Evolutionary conservation across 345 rosid species (phyloP), one percentile per base, ranked within the genome.

Genomic region (Pistacia atlantica): DNA sequence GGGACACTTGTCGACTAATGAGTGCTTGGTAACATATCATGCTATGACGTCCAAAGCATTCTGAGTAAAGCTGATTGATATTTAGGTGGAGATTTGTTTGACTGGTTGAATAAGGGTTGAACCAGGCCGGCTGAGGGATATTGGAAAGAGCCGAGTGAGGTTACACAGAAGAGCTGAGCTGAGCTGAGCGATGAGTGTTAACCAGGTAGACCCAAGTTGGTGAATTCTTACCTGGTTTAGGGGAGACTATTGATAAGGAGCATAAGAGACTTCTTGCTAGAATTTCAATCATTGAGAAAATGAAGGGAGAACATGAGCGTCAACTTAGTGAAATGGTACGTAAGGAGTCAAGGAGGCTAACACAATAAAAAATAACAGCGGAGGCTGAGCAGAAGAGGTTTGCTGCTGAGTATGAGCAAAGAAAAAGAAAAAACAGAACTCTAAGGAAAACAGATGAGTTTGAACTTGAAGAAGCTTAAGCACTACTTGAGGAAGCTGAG

Each of bases 221-320:
- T 80, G 98, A 87, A 7, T 83, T 92, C 77, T 82, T 97, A 79
- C 94, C 98, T 9, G 83, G 84, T 62, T 75, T 97, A 72, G 93
- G 87, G 1, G 99, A 94, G 73, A 88, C 83, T 60, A 92, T 97
- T 64, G 97, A 92, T 56, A 94, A 89, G 83, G 98, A 97, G 78
- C 97, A 97, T 83, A 94, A 88, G 85, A 88, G 92, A 75, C 92
- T 97, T 57, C 97, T 94, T 75, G 99, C 98, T 75, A 87, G 98
- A 75, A 94, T 92, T 80, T 87, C 97, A 60, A 90, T 97, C 77
- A 97, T 97, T 77, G 98, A 94, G 84, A 92, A 94, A 81, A 88
- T 97, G 73, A 97, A 97, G 86, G 99, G 94, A 81, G 98, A 97
- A 69, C 97, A 91, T 77, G 99, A 97, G 76, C 93, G 94, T 5